These are phyloP conservation scores for Pleurotus sapidus DNA, from an alignment of 768 basidiomycete genomes.

Conservation along the genomic window DNA sequence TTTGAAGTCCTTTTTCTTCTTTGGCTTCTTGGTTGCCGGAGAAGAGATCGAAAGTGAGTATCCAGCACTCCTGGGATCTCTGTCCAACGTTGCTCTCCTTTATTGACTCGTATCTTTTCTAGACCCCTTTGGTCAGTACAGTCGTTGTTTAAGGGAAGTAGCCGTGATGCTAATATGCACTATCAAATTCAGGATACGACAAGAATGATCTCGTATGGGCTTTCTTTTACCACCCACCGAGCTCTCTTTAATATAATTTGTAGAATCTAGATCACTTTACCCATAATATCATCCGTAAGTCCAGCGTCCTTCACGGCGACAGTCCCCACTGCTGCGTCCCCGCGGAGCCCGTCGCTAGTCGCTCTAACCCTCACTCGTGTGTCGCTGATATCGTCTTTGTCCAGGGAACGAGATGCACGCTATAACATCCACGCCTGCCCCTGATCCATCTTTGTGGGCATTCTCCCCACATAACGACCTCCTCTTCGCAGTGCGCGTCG, in stretches of 20 bases:
- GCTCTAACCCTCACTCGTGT: not conserved
- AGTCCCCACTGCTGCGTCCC: no score
- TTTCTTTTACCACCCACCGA: not conserved
- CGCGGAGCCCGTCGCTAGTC: no score
- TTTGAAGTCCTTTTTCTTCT: constrained; percentile 61
- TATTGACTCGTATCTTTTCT: not conserved
- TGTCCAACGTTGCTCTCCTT: not conserved
- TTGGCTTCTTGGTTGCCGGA: constrained; percentile 70
- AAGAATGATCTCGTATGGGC: constrained; percentile 63
- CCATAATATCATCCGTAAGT: constrained; percentile 61
- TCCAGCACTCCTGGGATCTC: not conserved
- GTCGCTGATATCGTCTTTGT: not conserved
- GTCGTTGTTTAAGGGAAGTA: not conserved
- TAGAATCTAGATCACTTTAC: constrained; percentile 74
- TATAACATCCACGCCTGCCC: constrained; percentile 56
- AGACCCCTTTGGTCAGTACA: constrained; percentile 39
- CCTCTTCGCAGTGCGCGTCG: constrained; percentile 36
- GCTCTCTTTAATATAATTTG: not conserved
- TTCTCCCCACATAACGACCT: constrained; percentile 60
- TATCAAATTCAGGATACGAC: constrained; percentile 48
- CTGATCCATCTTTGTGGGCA: constrained; percentile 58
- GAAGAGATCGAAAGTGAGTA: constrained; percentile 73
- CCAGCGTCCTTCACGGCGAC: not conserved
- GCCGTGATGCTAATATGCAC: not conserved
- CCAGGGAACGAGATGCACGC: constrained; percentile 59